Evolutionary conservation across 1,284 basidiomycete genomes (phyloP), one percentile per base, ranked within the genome.

Genomic region (Afroboletus lepidellus): DNA sequence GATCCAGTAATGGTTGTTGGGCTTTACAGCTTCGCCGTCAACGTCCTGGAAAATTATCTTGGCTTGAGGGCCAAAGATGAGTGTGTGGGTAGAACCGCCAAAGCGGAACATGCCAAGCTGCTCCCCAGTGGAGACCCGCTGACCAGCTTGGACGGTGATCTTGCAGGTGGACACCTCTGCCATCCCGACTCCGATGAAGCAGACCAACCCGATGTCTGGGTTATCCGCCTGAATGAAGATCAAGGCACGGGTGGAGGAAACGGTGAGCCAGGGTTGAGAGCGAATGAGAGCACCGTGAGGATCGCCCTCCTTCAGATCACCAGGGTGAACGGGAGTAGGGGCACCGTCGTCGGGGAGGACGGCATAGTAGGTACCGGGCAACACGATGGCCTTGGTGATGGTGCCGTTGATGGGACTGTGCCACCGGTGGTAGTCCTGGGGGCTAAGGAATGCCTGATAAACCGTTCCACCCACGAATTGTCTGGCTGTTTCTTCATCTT

Each of bases 351-450:
- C 60, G 2, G 58, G 59, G 15, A 62, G 39, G 54, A 33, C 64
- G 18, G 74, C 76, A 54, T 72, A 83, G 64, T 83, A 83, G 0
- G 79, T 77, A 4, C 83, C 83, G 5, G 71, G 67, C 3, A 81
- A 61, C 8, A 72, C 50, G 7, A 70, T 68, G 3, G 69, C 66
- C 51, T 78, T 76, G 27, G 12, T 25, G 43, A 34, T 7, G 23
- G 32, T 45, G 20, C 43, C 27, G 5, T 38, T 36, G 18, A 36
- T 43, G 37, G 33, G 33, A 34, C 33, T 34, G 33, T 34, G 33
- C 33, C 33, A 34, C n/a, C 33, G 33, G 16, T 34, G 33, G 33
- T 34, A 34, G 33, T 34, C 33, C 33, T 34, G 33, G 33, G 33
- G 33, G n/a, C 33, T 34, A 34, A 34, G 33, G 33, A 34, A 18